phyloP scores from a whole-genome alignment of 495 filamentous ascomycete species.

The Pyrenopolyporus hunteri region DNA sequence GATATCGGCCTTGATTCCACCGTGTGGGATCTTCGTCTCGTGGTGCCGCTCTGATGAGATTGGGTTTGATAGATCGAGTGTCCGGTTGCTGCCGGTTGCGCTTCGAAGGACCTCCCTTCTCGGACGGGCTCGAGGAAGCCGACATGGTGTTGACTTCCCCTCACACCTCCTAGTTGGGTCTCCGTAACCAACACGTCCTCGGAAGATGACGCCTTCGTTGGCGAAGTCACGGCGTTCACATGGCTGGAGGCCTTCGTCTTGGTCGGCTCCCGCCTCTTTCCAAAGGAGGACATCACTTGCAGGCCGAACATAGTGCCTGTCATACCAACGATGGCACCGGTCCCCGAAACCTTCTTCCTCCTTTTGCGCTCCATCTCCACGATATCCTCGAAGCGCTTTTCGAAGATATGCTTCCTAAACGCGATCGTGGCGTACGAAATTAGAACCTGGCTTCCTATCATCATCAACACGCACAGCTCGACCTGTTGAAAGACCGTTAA shows the following conservation, averaged over 20 bases:
- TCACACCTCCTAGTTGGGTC: background rate
- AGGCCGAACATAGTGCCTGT: slow-evolving; percentile 40
- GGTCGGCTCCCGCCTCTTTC: slow-evolving; percentile 19
- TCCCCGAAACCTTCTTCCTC: slow-evolving; percentile 33
- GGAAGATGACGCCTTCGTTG: background rate
- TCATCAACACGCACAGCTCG: slow-evolving; percentile 67
- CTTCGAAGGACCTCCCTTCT: slow-evolving; percentile 28
- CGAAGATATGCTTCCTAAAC: slow-evolving; percentile 67
- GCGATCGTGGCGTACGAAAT: slow-evolving; percentile 61
- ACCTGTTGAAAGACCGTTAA: slow-evolving; percentile 75
- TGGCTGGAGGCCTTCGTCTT: slow-evolving; percentile 17
- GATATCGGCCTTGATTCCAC: slow-evolving; percentile 27
- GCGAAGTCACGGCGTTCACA: slow-evolving; percentile 6
- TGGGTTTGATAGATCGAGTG: slow-evolving; percentile 41
- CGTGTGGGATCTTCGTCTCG: slow-evolving; percentile 31
- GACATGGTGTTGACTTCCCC: slow-evolving; percentile 27
- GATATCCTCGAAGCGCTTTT: slow-evolving; percentile 62
- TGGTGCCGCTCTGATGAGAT: slow-evolving; percentile 34
- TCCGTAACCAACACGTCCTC: slow-evolving; percentile 23
- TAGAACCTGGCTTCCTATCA: slow-evolving; percentile 67
- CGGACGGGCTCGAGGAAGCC: slow-evolving; percentile 39
- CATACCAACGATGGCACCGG: slow-evolving; percentile 35
- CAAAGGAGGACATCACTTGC: slow-evolving; percentile 39
- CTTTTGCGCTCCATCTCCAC: slow-evolving; percentile 50
- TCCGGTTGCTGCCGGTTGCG: slow-evolving; percentile 20